Base-by-base conservation (phyloP, 179 eudicot genomes). In the Heliamphora ciliata region DNA sequence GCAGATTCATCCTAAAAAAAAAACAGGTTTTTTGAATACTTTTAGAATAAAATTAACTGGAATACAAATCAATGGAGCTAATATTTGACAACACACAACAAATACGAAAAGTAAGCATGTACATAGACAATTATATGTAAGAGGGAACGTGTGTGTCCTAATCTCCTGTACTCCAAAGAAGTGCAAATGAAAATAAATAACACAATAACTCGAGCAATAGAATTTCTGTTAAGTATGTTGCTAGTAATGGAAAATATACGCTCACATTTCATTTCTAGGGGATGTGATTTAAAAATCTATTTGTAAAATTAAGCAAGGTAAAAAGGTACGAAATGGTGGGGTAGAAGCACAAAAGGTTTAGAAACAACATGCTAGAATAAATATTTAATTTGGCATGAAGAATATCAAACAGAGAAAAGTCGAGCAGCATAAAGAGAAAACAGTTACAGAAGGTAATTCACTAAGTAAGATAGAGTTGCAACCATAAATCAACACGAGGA, bases 1-100 rank as follows among this genome's bases (percentile, higher is more conserved):
- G 88, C 87, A 85, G 98, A 89, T 86, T 94, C 98, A 84, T 95
- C 98, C 98, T 95, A 91, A 84, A 87, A 88, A 79, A 64, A 81
- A 81, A 31, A 70, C 61, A 80, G 87, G 13, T 63, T 74, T 66
- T 51, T 54, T 5, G 5, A 66, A 67, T 9, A 68, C 17, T 56
- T 24, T 17, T 11, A 44, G 31, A 31, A 31, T 31, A 31, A 31
- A 31, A 31, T 31, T 31, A 31, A 31, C 40, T 72, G 31, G 58
- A 15, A 79, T 10, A 76, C 47, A 74, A 55, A 66, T 18, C 21
- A 65, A 2, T n/a, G 9, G 63, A 67, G 67, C 46, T 68, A 66
- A 14, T 31, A 60, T 7, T 77, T 14, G 56, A 6, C 67, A 60
- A 59, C 6, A 79, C 64, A 1, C 56, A 13, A 8, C 51, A 17